A percentile compares a stretch with the other conserved stretches of the same genome.
Conservation (phyloP, 140 eudicot species). For the Senecio squalidus region DNA sequence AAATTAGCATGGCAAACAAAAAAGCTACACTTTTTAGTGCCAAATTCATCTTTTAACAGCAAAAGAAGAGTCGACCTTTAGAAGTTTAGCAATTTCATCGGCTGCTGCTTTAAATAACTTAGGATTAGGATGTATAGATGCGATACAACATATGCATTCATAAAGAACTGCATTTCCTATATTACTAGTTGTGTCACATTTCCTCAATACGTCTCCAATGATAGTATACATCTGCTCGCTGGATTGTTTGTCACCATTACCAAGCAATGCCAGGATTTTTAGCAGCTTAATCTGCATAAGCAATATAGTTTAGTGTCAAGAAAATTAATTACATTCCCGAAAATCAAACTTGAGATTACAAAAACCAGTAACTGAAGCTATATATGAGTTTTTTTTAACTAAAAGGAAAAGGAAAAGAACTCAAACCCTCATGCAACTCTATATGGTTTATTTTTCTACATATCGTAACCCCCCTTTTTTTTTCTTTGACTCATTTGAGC, state of each 20-base stretch:
- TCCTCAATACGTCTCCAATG: slow-evolving; percentile 85
- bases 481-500: too few relatives aligned
- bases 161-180: slow-evolving; percentile 95
- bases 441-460: too few relatives aligned
- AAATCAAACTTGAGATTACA: background rate
- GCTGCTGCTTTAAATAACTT: slow-evolving; percentile 96
- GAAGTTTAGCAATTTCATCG: slow-evolving; percentile 78
- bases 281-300: slow-evolving; percentile 77
- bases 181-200: slow-evolving; percentile 77
- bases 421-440: too few relatives aligned
- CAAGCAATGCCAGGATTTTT: slow-evolving; percentile 75
- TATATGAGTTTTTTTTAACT: too few relatives aligned
- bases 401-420: too few relatives aligned
- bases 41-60: too few relatives aligned
- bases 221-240: slow-evolving; percentile 97
- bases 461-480: too few relatives aligned
- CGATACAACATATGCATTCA: slow-evolving; percentile 87
- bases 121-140: slow-evolving; percentile 73
- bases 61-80: slow-evolving; percentile 46
- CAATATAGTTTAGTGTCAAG: slow-evolving; percentile 8
- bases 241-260: slow-evolving; percentile 87
- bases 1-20: background rate
- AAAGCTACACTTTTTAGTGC: background rate
- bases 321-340: background rate
- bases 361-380: background rate